These are phyloP conservation scores for Colletotrichum paranaense DNA, from an alignment of 2,329 filamentous ascomycete species.

Conservation along the genomic window DNA sequence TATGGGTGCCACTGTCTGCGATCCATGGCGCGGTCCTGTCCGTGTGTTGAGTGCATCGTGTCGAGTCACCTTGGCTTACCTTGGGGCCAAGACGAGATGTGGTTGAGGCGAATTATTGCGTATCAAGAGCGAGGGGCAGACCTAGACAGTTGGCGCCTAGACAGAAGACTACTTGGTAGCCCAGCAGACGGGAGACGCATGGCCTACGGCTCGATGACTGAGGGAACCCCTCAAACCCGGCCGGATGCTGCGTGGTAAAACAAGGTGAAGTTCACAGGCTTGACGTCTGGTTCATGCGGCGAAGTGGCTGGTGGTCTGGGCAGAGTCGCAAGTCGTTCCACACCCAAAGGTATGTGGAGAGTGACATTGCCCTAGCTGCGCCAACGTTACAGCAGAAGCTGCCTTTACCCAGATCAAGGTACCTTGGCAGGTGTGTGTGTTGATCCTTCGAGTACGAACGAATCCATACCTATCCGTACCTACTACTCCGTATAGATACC, in stretches of 20 bases:
- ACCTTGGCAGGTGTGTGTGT: neutral
- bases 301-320: conserved; percentile 26
- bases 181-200: neutral
- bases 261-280: conserved; percentile 22
- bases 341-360: neutral
- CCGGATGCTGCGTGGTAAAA: conserved; percentile 35
- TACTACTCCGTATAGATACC: no score
- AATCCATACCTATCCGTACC: no score
- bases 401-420: conserved; percentile 8
- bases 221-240: neutral
- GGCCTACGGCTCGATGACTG: conserved; percentile 13
- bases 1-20: conserved; percentile 9
- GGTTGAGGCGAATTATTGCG: neutral
- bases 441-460: neutral
- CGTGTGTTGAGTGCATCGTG: neutral
- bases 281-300: conserved; percentile 31
- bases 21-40: conserved; percentile 2
- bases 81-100: neutral
- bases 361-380: conserved; percentile 13
- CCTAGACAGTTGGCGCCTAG: neutral
- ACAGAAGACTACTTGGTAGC: neutral
- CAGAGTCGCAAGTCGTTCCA: conserved; percentile 1
- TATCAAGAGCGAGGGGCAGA: neutral
- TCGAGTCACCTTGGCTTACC: neutral
- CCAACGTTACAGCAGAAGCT: conserved; percentile 26